Evolutionary conservation across 164 flowering plant species (phyloP).

Genomic region (Stephania japonica): DNA sequence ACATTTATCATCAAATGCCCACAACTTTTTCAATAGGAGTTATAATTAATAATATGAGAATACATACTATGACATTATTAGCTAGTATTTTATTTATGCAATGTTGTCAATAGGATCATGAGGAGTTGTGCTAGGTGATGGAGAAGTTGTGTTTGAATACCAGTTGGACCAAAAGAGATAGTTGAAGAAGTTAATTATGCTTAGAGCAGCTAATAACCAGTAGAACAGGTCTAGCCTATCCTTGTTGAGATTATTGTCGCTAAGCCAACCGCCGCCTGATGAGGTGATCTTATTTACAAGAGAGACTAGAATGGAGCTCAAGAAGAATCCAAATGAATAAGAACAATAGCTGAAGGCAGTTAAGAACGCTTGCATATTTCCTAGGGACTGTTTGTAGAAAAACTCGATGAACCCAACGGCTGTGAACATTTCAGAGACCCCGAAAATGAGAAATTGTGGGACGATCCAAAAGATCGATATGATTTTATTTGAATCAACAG

Average conservation of each 20-base stretch:
- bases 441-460: conserved; percentile 59
- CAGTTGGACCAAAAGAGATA: conserved; percentile 64
- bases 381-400: conserved; percentile 52
- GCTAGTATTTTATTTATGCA: background rate
- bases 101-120: background rate
- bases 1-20: background rate
- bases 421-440: conserved; percentile 70
- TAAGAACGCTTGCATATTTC: conserved; percentile 65
- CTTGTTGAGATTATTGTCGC: conserved; percentile 52
- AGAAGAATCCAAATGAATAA: conserved; percentile 62
- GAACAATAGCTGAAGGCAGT: conserved; percentile 71
- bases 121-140: conserved; percentile 16
- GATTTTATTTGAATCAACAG: conserved; percentile 14
- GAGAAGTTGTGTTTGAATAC: conserved; percentile 37
- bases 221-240: conserved; percentile 63
- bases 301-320: conserved; percentile 57
- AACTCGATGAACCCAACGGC: conserved; percentile 71
- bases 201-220: conserved; percentile 55
- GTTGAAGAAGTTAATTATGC: conserved; percentile 49
- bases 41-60: background rate
- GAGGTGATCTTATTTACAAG: conserved; percentile 46
- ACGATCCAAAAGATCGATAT: conserved; percentile 61
- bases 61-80: background rate
- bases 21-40: background rate
- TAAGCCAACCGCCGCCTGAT: conserved; percentile 42